Conservation (phyloP, 768 basidiomycete species). For the Boletus rex-veris region DNA sequence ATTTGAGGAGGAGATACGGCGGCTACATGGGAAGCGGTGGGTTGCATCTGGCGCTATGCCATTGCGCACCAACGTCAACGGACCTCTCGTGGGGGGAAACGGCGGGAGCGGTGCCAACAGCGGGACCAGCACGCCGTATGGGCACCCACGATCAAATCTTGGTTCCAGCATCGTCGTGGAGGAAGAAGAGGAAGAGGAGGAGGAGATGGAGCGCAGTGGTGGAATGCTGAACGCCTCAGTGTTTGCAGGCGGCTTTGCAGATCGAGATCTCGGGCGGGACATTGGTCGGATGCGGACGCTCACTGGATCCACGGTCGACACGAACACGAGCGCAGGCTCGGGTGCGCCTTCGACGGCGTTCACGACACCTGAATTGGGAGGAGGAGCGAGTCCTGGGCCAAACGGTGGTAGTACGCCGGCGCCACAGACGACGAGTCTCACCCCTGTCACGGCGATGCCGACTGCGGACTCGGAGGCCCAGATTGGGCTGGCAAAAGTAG, state of each 20-base stretch:
- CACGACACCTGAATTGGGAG: slow-evolving; percentile 61
- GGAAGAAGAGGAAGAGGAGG: slow-evolving; percentile 74
- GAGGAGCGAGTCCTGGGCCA: slow-evolving; percentile 33
- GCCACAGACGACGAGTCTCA: slow-evolving; percentile 54
- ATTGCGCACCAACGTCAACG: slow-evolving; percentile 59
- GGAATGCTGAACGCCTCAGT: slow-evolving; percentile 29
- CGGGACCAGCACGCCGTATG: slow-evolving; percentile 67
- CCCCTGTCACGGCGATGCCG: slow-evolving; percentile 67
- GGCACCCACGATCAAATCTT: slow-evolving; percentile 51
- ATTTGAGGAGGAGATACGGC: slow-evolving; percentile 77
- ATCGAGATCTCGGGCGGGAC: slow-evolving; percentile 37
- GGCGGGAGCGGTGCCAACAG: slow-evolving; percentile 55
- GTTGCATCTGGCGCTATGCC: slow-evolving; percentile 56
- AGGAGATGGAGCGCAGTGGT: slow-evolving; percentile 48
- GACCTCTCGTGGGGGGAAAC: slow-evolving; percentile 23
- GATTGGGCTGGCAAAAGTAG: slow-evolving; percentile 75
- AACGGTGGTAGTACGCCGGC: slow-evolving; percentile 25
- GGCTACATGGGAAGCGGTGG: slow-evolving; percentile 74
- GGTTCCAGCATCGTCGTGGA: slow-evolving; percentile 54
- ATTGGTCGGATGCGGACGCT: slow-evolving; percentile 50
- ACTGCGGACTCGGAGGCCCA: slow-evolving; percentile 72
- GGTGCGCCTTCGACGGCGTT: slow-evolving; percentile 48
- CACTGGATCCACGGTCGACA: slow-evolving; percentile 45
- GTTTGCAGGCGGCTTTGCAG: slow-evolving; percentile 38
- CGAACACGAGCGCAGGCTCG: slow-evolving; percentile 30